Conservation (phyloP, 2,329 filamentous ascomycete species). For the Nemania sp. region DNA sequence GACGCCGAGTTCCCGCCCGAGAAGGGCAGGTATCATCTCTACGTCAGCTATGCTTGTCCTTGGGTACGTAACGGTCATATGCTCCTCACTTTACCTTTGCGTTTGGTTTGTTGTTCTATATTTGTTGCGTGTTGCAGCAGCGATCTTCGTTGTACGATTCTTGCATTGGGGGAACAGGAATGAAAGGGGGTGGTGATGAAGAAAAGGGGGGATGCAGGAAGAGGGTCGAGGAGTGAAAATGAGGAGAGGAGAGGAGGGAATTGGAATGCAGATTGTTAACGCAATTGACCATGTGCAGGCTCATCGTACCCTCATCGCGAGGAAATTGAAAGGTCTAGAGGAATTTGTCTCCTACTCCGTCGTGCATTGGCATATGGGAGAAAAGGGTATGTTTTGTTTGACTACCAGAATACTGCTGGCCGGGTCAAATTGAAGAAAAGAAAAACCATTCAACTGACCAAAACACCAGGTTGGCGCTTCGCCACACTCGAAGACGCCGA, state of each 20-base stretch:
- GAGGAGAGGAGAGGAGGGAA: neutral
- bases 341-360: constrained; percentile 76
- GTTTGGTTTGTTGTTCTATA: neutral
- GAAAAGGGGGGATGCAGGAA: neutral
- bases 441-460: too few species aligned
- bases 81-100: neutral
- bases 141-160: neutral
- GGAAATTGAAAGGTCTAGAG: constrained; percentile 89
- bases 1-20: constrained; percentile 80
- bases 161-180: neutral
- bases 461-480: constrained; percentile 76
- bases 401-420: too few species aligned
- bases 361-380: constrained; percentile 89
- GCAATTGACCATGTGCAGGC: constrained; percentile 50
- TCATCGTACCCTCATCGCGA: constrained; percentile 81
- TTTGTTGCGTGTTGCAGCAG: neutral
- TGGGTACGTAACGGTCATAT: constrained; percentile 64
- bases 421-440: too few species aligned
- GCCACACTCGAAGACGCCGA: constrained; percentile 62
- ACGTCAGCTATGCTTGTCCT: constrained; percentile 90
- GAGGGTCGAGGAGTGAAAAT: too few species aligned
- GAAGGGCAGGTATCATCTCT: constrained; percentile 90
- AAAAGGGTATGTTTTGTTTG: constrained; percentile 51
- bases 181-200: neutral
- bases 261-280: neutral